Evolutionary conservation across 148 eudicot genomes (phyloP), one percentile per base, ranked within the genome.

Genomic region (Rhododendron mucronatum): DNA sequence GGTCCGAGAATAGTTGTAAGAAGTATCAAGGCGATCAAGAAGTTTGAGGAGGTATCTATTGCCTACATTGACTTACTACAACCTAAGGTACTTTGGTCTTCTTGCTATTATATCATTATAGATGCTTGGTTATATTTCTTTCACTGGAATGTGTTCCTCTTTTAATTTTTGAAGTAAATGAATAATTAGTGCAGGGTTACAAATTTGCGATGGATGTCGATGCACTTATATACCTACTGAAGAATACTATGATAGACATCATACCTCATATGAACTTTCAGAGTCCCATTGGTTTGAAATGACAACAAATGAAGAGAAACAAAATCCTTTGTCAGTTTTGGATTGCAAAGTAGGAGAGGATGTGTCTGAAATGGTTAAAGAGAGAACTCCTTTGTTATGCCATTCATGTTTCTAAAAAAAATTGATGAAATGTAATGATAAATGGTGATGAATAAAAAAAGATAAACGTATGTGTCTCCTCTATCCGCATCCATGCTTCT

Each of bases 61-160:
- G 88, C 96, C 4, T 95, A 93, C 90, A 95, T 91, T 13, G 96
- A 95, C 83, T 88, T 93, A 87, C 85, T 93, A 89, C 94, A 91
- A 90, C 95, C 96, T 5, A 93, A 89, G 95, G 98, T 85, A 82
- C 37, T 39, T 74, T 80, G 67, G 11, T 26, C 50, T 81, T 11
- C 51, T 23, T 67, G 23, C 30, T 30, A 30, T 28, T 20, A 5
- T 0, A 8, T 28, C 15, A 16, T 1, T 48, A 7, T 26, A 21
- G 13, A 20, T 84, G 26, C 35, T 9, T 84, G 21, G 4, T 84
- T 53, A 7, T 20, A 20, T 39, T 18, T 37, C n/a, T 20, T 76
- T 76, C 16, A 28, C 15, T 67, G 74, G 35, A 23, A 28, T 12
- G 76, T 33, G 76, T 33, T 71, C 76, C 76, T 71, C 76, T 13